These are phyloP conservation scores for Oleoguttula mirabilis DNA, from an alignment of 495 filamentous ascomycete genomes.

Conservation along the genomic window DNA sequence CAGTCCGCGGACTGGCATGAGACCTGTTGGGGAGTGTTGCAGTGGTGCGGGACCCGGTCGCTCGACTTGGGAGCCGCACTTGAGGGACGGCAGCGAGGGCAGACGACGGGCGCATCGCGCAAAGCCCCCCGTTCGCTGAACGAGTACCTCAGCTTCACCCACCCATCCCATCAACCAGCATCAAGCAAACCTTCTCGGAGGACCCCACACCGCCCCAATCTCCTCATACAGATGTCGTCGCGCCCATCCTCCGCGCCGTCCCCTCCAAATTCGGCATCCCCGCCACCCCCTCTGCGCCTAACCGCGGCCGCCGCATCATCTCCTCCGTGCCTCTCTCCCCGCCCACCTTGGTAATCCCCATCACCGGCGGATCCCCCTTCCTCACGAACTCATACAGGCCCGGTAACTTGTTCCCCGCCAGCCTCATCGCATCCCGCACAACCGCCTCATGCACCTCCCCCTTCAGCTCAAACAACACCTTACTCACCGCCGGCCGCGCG, in stretches of 20 bases:
- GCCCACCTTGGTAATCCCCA: conserved; percentile 84
- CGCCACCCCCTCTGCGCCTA: not conserved
- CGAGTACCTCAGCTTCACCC: no score
- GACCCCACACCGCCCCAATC: no score
- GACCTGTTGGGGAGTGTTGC: no score
- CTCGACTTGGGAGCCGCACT: no score
- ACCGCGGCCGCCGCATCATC: conserved; percentile 54
- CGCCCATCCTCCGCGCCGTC: conserved; percentile 11
- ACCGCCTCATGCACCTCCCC: conserved; percentile 90
- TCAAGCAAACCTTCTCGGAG: no score
- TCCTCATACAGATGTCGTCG: conserved; percentile 4
- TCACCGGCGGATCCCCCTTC: conserved; percentile 80
- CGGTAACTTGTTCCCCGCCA: conserved; percentile 91
- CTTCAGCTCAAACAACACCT: conserved; percentile 83
- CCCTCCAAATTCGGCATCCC: conserved; percentile 12
- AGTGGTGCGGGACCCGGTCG: no score
- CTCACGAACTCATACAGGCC: conserved; percentile 88
- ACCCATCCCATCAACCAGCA: no score
- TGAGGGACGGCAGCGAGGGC: no score
- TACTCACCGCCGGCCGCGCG: conserved; percentile 69
- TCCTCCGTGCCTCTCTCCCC: conserved; percentile 71
- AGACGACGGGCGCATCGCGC: no score
- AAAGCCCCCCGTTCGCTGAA: no score
- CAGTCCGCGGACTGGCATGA: no score
- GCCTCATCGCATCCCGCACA: conserved; percentile 80